phyloP scores from a whole-genome alignment of 176 grass and related monocot species.

The Neostapfia colusana region DNA sequence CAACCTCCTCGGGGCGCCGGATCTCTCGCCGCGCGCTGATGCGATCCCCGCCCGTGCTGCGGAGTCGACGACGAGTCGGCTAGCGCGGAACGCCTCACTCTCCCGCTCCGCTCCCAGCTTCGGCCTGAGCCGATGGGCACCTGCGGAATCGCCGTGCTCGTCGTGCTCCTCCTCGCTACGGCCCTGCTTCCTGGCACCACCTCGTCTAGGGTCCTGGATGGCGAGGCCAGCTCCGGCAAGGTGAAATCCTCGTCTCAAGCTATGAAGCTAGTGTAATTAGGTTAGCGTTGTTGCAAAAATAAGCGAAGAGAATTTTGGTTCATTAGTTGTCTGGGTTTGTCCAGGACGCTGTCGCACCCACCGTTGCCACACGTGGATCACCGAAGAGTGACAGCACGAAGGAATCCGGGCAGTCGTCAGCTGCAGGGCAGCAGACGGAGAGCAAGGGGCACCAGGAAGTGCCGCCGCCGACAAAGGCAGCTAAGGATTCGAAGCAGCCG shows the following conservation, averaged over 20 bases:
- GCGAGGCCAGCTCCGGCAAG: slow-evolving; percentile 28
- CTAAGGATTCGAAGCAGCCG: background rate
- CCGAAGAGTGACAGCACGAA: background rate
- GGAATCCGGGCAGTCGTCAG: slow-evolving; percentile 11
- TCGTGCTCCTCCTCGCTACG: slow-evolving; percentile 36
- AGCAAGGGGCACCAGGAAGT: slow-evolving; percentile 6
- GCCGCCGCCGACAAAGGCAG: background rate
- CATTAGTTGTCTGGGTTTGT: slow-evolving; percentile 22
- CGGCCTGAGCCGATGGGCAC: slow-evolving; percentile 26
- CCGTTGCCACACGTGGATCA: slow-evolving; percentile 20
- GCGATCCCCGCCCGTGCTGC: slow-evolving; percentile 9
- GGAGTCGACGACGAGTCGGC: slow-evolving; percentile 22
- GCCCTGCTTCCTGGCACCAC: slow-evolving; percentile 14
- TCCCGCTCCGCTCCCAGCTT: background rate
- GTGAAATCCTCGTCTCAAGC: background rate
- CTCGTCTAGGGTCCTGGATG: slow-evolving; percentile 40
- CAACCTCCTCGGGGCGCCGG: background rate
- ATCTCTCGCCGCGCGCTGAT: slow-evolving; percentile 15
- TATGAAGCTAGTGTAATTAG: background rate
- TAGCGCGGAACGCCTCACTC: background rate
- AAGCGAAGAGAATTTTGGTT: background rate
- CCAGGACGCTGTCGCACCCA: slow-evolving; percentile 32
- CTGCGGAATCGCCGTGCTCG: slow-evolving; percentile 14
- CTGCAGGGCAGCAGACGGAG: slow-evolving; percentile 8
- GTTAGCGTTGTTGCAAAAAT: background rate